A percentile compares a stretch with the other conserved stretches of the same genome.
Conservation (phyloP, 257 asterid species). For the Fraxinus cuspidata region DNA sequence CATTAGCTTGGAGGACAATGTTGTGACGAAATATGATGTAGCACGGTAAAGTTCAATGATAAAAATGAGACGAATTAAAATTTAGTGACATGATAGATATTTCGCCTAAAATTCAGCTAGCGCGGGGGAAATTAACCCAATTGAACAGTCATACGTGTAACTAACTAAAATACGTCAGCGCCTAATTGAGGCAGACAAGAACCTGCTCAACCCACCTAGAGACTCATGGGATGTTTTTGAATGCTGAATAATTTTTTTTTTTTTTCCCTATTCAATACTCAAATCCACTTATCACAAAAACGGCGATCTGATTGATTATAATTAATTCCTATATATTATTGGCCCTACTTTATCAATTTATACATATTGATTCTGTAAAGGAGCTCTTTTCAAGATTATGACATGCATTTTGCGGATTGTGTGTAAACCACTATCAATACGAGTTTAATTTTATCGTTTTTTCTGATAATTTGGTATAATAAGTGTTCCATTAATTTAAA, state of each 20-base stretch:
- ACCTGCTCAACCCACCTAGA: neutral
- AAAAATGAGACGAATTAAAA: neutral
- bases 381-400: neutral
- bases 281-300: neutral
- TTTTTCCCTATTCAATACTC: neutral
- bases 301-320: neutral
- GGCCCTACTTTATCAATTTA: neutral
- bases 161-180: neutral
- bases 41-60: neutral
- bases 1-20: too few relatives aligned
- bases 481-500: neutral
- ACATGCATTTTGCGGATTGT: slow-evolving; percentile 3
- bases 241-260: neutral
- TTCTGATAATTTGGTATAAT: too few relatives aligned
- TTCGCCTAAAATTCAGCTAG: neutral
- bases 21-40: too few relatives aligned
- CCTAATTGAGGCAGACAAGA: neutral
- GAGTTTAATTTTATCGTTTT: too few relatives aligned
- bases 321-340: neutral
- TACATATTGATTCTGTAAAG: neutral
- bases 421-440: neutral
- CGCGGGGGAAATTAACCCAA: neutral
- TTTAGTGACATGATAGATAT: neutral
- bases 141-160: neutral
- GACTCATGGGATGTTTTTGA: neutral